Evolutionary conservation across 2,329 filamentous ascomycete species (phyloP), one percentile per base, ranked within the genome.

Genomic region (Westerdykella ornata): DNA sequence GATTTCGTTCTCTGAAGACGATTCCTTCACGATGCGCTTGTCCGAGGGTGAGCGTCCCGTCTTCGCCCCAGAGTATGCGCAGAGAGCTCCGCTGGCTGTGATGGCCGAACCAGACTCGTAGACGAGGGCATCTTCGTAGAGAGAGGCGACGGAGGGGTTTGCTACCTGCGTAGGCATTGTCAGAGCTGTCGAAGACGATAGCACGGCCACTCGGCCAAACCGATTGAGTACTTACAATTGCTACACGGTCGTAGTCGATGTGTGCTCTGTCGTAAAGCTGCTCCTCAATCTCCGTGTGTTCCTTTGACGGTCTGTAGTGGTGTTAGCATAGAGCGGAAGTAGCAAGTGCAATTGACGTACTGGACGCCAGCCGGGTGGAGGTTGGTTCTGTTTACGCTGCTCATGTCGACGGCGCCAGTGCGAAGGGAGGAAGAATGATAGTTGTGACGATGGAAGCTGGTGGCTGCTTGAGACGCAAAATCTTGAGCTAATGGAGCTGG

Each of bases 21-120:
- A 74, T 70, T 98, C 92, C 74, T 94, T 81, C 65, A 98, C 92
- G 65, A 98, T 86, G 68, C 92, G 84, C 83, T 98, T 98, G 74
- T 98, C 92, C 42, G 87, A 82, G 17, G 92, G 92, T 48, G 92
- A 98, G 53, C 92, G 88, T 49, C 92, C 92, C 48, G 92, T 98
- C 81, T 98, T 98, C 60, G 88, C 86, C 61, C 92, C 92, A 35
- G 92, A 97, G 78, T 96, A 98, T 64, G 92, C 92, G 50, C 88
- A 96, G 64, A 98, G 76, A 48, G 92, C 92, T 68, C 92, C 92
- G 57, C 84, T 87, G 19, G 89, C 94, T 56, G 92, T 95, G 74
- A 98, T 96, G 69, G 92, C 92, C 42, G 90, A 94, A 62, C 92
- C 92, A 44, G 87, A 92, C 74, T 98, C 92, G 75, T 97, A 98